Conservation (phyloP, 2,329 filamentous ascomycete genomes). For the Epichloe gansuensis region DNA sequence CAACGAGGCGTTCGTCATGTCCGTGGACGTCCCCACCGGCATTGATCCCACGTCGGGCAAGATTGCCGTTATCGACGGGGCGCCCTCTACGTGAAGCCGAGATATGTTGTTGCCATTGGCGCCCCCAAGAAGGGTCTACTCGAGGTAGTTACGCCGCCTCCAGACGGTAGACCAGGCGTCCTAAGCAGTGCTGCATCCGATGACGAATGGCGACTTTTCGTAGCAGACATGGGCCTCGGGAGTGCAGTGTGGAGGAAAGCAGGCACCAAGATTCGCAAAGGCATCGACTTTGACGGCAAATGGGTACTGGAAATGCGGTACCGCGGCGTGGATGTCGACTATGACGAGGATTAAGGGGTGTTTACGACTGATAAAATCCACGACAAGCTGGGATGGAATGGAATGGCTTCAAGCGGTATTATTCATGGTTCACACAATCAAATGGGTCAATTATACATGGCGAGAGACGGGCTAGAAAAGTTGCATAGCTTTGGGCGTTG, state of each 20-base stretch:
- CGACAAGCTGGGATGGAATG: neutral
- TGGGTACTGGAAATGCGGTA: conserved; percentile 69
- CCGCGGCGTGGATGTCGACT: conserved; percentile 23
- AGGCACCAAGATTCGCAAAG: conserved; percentile 66
- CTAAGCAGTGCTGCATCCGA: conserved; percentile 26
- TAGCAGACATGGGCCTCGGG: conserved; percentile 78
- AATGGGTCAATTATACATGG: too few species aligned
- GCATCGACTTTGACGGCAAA: conserved; percentile 75
- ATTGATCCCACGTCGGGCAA: conserved; percentile 68
- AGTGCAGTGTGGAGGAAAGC: conserved; percentile 77
- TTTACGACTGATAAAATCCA: neutral
- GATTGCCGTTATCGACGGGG: conserved; percentile 56
- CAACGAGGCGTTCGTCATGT: conserved; percentile 68
- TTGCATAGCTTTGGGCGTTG: too few species aligned
- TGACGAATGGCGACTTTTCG: conserved; percentile 64
- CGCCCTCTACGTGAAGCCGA: conserved; percentile 70
- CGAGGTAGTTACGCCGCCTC: conserved; percentile 52
- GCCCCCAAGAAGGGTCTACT: conserved; percentile 78
- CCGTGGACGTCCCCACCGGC: conserved; percentile 84
- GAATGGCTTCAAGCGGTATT: neutral
- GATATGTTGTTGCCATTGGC: conserved; percentile 74
- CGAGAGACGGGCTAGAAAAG: too few species aligned
- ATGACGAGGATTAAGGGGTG: conserved; percentile 7
- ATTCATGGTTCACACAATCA: neutral
- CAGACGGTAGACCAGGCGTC: conserved; percentile 25